phyloP scores from a whole-genome alignment of 352 stramenopile species.

The Globisporangium middletonii region DNA sequence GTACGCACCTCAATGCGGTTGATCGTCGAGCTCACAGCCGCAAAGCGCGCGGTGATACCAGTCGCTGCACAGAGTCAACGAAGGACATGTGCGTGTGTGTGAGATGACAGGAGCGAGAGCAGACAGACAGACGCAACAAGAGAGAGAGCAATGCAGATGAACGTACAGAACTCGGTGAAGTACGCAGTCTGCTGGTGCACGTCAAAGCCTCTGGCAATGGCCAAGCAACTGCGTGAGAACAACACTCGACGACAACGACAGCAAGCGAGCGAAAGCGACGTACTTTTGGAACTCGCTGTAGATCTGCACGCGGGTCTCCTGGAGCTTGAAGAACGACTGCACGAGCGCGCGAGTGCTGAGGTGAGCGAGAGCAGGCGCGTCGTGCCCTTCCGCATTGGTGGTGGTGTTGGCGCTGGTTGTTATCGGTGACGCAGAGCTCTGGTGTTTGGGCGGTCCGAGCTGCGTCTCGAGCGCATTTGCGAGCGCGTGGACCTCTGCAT shows the following conservation, averaged over 20 bases:
- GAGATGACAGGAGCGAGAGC: not conserved
- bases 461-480: slow-evolving; percentile 12
- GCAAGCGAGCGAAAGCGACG: not conserved
- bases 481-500: slow-evolving; percentile 11
- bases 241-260: not conserved
- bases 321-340: slow-evolving; percentile 39
- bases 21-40: slow-evolving; percentile 55
- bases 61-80: slow-evolving; percentile 23
- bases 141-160: not conserved
- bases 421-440: not conserved
- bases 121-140: no score
- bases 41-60: slow-evolving; percentile 58
- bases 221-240: not conserved
- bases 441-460: not conserved
- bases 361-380: slow-evolving; percentile 6
- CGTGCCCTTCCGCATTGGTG: slow-evolving; percentile 4
- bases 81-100: no score
- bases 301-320: slow-evolving; percentile 63
- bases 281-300: slow-evolving; percentile 61
- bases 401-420: not conserved
- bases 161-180: slow-evolving; percentile 64
- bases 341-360: slow-evolving; percentile 21
- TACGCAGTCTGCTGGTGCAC: slow-evolving; percentile 54
- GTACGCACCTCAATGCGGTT: slow-evolving; percentile 58
- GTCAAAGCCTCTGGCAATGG: slow-evolving; percentile 43